Conservation (phyloP, 2,329 filamentous ascomycete genomes). For the Arthrinium phaeospermum region DNA sequence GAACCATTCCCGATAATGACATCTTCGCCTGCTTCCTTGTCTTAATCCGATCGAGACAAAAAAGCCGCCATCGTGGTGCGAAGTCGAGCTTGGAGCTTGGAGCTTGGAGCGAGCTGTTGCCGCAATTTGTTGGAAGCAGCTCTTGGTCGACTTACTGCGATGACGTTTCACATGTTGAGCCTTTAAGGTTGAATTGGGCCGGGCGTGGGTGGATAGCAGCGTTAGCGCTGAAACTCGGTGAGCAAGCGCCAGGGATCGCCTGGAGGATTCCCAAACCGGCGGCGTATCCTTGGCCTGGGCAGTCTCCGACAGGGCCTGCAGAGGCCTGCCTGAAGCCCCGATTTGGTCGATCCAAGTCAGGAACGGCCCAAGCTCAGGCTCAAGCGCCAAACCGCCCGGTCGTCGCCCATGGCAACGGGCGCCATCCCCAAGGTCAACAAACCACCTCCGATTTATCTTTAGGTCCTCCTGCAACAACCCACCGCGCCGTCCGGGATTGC, state of each 20-base stretch:
- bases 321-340: neutral
- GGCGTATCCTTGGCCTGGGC: neutral
- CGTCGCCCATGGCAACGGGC: neutral
- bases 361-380: neutral
- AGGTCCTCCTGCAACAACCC: conserved; percentile 13
- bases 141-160: neutral
- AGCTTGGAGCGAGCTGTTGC: neutral
- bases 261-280: conserved; percentile 8
- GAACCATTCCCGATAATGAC: neutral
- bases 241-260: conserved; percentile 3
- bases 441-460: conserved; percentile 8
- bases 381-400: neutral
- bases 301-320: too few species aligned
- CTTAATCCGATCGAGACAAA: neutral
- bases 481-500: conserved; percentile 9
- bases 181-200: conserved; percentile 13
- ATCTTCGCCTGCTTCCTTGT: neutral
- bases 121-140: neutral
- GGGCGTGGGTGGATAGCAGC: conserved; percentile 3
- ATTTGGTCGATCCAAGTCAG: conserved; percentile 3
- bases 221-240: conserved; percentile 13
- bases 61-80: neutral
- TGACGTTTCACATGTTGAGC: conserved; percentile 3
- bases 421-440: neutral
- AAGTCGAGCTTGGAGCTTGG: neutral